Base-by-base conservation (phyloP, 2,329 filamentous ascomycete genomes). In the Huntiella moniliformis region DNA sequence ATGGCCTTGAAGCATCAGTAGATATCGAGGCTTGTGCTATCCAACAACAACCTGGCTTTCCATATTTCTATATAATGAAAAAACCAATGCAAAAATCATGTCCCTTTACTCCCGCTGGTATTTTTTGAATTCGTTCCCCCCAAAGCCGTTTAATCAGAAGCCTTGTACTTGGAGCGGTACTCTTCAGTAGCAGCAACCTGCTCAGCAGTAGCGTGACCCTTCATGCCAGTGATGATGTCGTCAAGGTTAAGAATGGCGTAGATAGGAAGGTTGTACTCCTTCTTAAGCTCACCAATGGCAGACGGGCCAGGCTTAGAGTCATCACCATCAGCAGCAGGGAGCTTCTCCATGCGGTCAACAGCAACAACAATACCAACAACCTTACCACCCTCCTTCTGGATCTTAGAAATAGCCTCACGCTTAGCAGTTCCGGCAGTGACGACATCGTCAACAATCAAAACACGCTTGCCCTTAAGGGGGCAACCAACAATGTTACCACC, bases 381-480 rank as follows among this genome's bases (percentile, higher is more conserved):
- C 43, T 73, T 74, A 1, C 88, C 91, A 2, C 88, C 91, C 59
- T 93, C 81, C 55, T 75, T 75, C 55, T 77, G 72, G 59, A 96
- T 94, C 61, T 94, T 91, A 46, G 77, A 77, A 50, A 96, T 86
- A 11, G 88, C 85, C 61, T 96, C 87, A 49, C 86, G 73, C 66
- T 95, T 87, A 36, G 91, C 91, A 1, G 87, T 96, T 22, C 91
- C 91, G 1, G 86, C 88, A 1, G 87, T 95, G 56, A 96, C 88
- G 48, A 98, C 88, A 63, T 96, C 91, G 67, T 98, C 91, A 36
- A 98, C 79, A 54, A 98, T 82, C 32, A 98, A 70, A 12, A 95
- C 77, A 50, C 73, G 75, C 71, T 91, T 87, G 45, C 83, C 87
- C 63, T 82, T 81, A 44, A 96, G 67, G 5, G 79, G 72, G 28